A percentile compares a stretch with the other conserved stretches of the same genome.
Evolutionary conservation across 1,139 yeast species (phyloP).

Genomic region (Hansenula sp.): DNA sequence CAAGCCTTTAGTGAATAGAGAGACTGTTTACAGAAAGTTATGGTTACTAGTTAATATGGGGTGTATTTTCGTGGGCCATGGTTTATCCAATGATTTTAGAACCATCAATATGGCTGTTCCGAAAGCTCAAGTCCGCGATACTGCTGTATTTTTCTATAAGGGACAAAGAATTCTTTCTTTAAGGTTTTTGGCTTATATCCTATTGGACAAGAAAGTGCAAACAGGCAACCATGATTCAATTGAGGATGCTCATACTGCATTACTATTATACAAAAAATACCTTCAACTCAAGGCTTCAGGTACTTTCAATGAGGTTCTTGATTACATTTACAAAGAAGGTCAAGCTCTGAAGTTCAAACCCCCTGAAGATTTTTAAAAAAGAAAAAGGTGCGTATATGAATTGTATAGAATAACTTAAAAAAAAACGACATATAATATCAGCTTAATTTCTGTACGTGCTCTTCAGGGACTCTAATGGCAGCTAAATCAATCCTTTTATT

Average conservation of each 20-base stretch:
- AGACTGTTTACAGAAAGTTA: conserved; percentile 80
- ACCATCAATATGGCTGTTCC: conserved; percentile 93
- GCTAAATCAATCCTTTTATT: conserved; percentile 22
- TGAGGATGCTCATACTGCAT: conserved; percentile 91
- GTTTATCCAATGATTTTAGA: conserved; percentile 85
- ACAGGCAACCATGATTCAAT: conserved; percentile 94
- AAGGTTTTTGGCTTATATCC: conserved; percentile 79
- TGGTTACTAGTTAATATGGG: conserved; percentile 90
- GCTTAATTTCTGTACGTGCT: conserved; percentile 13
- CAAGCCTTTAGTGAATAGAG: conserved; percentile 72
- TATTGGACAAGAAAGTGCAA: conserved; percentile 76
- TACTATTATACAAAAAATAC: conserved; percentile 71
- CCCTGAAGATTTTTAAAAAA: conserved; percentile 32
- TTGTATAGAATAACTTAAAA: too few relatives aligned
- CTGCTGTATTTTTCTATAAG: conserved; percentile 72
- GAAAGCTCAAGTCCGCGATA: conserved; percentile 78
- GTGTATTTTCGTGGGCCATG: conserved; percentile 94
- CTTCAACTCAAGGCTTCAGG: conserved; percentile 56
- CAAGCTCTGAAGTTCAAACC: conserved; percentile 55
- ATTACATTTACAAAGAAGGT: conserved; percentile 76
- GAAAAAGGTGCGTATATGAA: not conserved
- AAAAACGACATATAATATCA: too few relatives aligned
- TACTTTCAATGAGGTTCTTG: conserved; percentile 56
- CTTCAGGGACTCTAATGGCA: conserved; percentile 16
- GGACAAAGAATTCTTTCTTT: conserved; percentile 79